Base-by-base conservation (phyloP, 495 filamentous ascomycete species). In the Tuber calosporum region DNA sequence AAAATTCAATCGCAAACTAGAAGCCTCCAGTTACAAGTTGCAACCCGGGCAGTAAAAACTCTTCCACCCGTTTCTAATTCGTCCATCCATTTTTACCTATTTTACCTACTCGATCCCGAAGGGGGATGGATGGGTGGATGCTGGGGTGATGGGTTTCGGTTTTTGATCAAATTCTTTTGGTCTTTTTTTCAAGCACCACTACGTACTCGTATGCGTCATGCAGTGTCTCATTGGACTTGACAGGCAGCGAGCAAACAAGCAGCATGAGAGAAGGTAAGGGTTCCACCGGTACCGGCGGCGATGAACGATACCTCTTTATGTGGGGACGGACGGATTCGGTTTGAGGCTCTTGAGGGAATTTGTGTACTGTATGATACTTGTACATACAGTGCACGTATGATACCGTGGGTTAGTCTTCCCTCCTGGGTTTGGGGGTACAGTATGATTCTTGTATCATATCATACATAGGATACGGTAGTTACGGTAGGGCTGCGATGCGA, bases 401-500 rank as follows among this genome's bases (percentile, higher is more conserved):
- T n/a, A n/a, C 26, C 53, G n/a, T 62, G 30, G 53, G 53, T 62
- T 62, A 30, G 53, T 30, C 9, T 62, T 26, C 11, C 17, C n/a
- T 30, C 0, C n/a, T 17, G 53, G 26, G n/a, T 13, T 62, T 13
- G 53, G 53, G n/a, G 53, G 9, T 62, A 30, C 53, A n/a, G 9
- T 62, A 6, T 26, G 45, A 26, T 62, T 1, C n/a, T n/a, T n/a
- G n/a, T n/a, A n/a, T n/a, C n/a, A n/a, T n/a, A n/a, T n/a, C n/a
- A n/a, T n/a, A n/a, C n/a, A 26, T 13, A 30, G 3, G 53, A 26
- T 30, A 30, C 39, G 48, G 26, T 13, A 30, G 53, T 15, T 62
- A 13, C n/a, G 53, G 53, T 62, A 62, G 53, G 53, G 53, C 53
- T 62, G 53, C 53, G 53, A 62, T 62, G 53, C 53, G 53, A 62